A percentile compares a stretch with the other conserved stretches of the same genome.
phyloP scores from a whole-genome alignment of 768 basidiomycete species.

The Kwoniella sp. region DNA sequence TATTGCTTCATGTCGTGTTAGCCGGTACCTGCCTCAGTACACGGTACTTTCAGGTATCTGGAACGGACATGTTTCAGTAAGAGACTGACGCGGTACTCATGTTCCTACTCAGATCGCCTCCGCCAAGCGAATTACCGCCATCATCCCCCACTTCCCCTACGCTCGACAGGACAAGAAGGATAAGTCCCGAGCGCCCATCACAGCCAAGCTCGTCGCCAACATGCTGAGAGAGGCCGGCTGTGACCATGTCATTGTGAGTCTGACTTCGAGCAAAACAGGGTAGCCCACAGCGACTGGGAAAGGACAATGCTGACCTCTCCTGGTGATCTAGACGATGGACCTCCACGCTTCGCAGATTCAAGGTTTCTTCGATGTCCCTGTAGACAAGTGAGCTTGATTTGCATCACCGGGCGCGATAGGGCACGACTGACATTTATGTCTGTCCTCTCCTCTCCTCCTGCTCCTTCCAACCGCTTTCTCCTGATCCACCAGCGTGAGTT shows the following conservation, averaged over 20 bases:
- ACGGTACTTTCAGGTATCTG: no score
- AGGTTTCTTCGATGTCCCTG: slow-evolving; percentile 98
- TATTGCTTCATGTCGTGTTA: neutral
- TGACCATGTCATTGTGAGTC: slow-evolving; percentile 80
- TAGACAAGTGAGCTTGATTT: slow-evolving; percentile 68
- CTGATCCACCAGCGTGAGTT: slow-evolving; percentile 22
- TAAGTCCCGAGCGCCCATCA: slow-evolving; percentile 91
- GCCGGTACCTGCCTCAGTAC: no score
- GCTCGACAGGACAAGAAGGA: slow-evolving; percentile 98
- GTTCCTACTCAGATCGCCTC: slow-evolving; percentile 67
- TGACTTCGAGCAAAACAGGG: neutral
- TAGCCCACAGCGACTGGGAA: neutral
- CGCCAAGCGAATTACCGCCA: slow-evolving; percentile 91
- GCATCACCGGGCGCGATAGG: no score
- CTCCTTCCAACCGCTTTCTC: neutral
- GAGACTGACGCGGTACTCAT: neutral
- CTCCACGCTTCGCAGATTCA: slow-evolving; percentile 97
- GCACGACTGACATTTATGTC: neutral
- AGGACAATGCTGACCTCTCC: no score
- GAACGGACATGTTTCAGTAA: no score
- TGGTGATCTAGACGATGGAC: slow-evolving; percentile 73
- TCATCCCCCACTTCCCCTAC: slow-evolving; percentile 97
- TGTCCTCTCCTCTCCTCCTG: neutral
- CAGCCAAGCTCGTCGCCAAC: slow-evolving; percentile 96
- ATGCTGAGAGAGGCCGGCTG: slow-evolving; percentile 97